Conservation (phyloP, 225 moss, liverwort and hornwort genomes). For the Anthoceros angustus region DNA sequence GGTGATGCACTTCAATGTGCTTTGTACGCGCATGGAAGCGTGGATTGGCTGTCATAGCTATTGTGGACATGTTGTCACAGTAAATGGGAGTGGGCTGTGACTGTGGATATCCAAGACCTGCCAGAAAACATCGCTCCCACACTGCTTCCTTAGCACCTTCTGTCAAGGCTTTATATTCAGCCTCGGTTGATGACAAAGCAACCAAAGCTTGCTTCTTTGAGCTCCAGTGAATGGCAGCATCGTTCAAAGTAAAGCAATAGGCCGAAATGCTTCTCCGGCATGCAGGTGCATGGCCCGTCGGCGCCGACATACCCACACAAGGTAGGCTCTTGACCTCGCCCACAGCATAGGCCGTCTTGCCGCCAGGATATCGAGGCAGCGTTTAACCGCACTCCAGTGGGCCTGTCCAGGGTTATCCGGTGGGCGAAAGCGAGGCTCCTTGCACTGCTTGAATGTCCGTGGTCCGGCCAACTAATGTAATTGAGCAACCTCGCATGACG, state of each 20-base stretch:
- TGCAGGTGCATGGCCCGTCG: neutral
- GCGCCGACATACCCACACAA: neutral
- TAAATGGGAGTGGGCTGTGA: neutral
- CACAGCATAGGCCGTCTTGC: neutral
- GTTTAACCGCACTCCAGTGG: neutral
- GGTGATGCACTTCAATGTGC: neutral
- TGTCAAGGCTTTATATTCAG: neutral
- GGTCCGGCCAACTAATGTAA: too few species aligned
- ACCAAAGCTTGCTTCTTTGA: neutral
- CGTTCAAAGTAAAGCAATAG: neutral
- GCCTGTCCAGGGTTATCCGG: neutral
- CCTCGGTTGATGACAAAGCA: neutral
- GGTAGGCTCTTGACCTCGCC: neutral
- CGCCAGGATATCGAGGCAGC: too few species aligned
- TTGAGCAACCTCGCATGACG: too few species aligned
- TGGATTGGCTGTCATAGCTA: too few species aligned
- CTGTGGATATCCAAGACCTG: neutral
- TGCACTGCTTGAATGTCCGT: too few species aligned
- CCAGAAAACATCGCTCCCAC: neutral
- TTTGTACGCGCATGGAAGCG: neutral
- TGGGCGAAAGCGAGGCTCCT: too few species aligned
- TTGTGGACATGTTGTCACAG: too few species aligned
- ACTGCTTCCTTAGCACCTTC: neutral
- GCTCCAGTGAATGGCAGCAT: conserved; percentile 1
- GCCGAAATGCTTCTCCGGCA: neutral